Base-by-base conservation (phyloP, 768 basidiomycete genomes). In the Suillus lakei region DNA sequence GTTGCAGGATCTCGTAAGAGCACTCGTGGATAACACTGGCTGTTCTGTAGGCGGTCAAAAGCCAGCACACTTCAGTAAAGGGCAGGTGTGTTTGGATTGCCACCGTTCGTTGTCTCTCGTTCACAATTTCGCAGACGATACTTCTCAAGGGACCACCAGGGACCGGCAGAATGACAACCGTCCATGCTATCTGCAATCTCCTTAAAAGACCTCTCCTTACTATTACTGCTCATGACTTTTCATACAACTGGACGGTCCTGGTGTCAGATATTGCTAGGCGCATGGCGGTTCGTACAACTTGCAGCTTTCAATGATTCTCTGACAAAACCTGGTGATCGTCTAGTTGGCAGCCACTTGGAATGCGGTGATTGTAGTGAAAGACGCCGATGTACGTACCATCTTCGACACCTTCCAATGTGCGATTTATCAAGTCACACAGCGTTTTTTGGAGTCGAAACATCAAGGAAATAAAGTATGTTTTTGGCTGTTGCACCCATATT, bases 261-360 rank as follows among this genome's bases (percentile, higher is more conserved):
- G 6, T 54, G 28, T 21, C 38, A 21, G 23, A 59, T 7, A 34
- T 59, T 59, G 16, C 58, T 59, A 4, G 13, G 10, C 26, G 36
- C 10, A 21, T 28, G 26, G 41, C 58, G 58, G 58, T 59, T 28
- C 18, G 58, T 59, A 28, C 28, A 59, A 13, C 6, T 59, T 18
- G 10, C 26, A 59, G 5, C 18, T 59, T 41, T 18, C 38, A 28
- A 59, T 7, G 26, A 12, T 28, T 28, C 26, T 39, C 15, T 36
- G 26, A 59, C 23, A 3, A 7, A 12, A 41, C 26, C 53, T 34
- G 18, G 6, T 59, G 5, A 18, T 59, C 18, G 5, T 41, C 10
- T 59, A 59, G 58, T 28, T 59, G 13, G 58, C 58, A 28, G 39
- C 26, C 1, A 41, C 58, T 21, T 59, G 58, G 58, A 59, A 59